Evolutionary conservation across 2,329 filamentous ascomycete genomes (phyloP).

Genomic region (Hortaea werneckii): DNA sequence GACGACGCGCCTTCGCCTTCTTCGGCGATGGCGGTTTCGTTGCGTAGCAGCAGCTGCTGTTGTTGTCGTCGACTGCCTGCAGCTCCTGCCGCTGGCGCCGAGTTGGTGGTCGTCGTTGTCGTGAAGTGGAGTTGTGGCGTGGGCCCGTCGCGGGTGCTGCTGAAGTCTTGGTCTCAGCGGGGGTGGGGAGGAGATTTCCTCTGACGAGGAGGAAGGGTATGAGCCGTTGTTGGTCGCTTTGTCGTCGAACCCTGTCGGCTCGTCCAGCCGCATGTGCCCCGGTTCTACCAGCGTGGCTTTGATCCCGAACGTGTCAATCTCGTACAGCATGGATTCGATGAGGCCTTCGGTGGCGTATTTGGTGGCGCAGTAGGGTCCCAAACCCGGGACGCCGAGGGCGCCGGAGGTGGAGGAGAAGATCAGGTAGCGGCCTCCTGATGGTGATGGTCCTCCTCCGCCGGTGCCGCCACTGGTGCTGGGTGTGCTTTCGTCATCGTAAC

Average conservation of each 20-base stretch:
- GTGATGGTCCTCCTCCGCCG: no score
- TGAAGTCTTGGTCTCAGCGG: no score
- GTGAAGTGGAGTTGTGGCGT: no score
- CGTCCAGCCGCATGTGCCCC: slow-evolving; percentile 77
- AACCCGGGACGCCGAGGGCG: slow-evolving; percentile 81
- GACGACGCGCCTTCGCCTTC: slow-evolving; percentile 20
- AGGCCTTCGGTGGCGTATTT: slow-evolving; percentile 96
- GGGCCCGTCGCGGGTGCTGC: no score
- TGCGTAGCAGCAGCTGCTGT: slow-evolving; percentile 22
- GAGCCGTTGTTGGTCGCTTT: slow-evolving; percentile 7
- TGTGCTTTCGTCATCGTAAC: slow-evolving; percentile 16
- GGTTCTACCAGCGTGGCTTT: slow-evolving; percentile 91
- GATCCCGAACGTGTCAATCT: slow-evolving; percentile 83
- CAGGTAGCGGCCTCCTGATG: slow-evolving; percentile 60
- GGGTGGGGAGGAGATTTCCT: no score
- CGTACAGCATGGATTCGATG: slow-evolving; percentile 93
- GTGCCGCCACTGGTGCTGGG: no score
- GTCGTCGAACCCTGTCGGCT: slow-evolving; percentile 40
- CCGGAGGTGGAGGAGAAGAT: slow-evolving; percentile 92
- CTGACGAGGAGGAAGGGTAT: no score
- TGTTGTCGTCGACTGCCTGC: no score
- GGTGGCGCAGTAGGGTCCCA: slow-evolving; percentile 90
- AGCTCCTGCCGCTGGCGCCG: no score
- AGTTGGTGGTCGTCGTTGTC: no score
- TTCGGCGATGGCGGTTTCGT: slow-evolving; percentile 22